These are phyloP conservation scores for Erythrophleum ivorense DNA, from an alignment of 331 rosid genomes.

Conservation along the genomic window DNA sequence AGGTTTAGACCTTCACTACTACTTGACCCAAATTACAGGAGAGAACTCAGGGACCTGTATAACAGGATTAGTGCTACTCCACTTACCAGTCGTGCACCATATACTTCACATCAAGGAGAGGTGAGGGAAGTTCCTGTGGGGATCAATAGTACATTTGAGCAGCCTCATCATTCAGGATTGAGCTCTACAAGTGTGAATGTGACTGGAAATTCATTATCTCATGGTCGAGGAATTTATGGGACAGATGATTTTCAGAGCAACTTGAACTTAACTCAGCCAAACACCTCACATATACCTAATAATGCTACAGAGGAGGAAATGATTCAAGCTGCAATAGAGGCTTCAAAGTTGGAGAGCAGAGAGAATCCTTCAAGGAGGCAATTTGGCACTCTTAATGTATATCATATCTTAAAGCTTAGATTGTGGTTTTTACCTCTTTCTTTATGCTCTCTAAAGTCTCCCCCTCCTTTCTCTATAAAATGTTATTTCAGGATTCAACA, in stretches of 20 bases:
- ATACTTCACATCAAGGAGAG: constrained; percentile 48
- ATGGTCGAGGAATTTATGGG: constrained; percentile 39
- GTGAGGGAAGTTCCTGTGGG: constrained; percentile 47
- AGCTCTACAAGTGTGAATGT: constrained; percentile 44
- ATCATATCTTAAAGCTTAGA: constrained; percentile 14
- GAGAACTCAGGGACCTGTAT: constrained; percentile 59
- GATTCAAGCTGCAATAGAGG: constrained; percentile 82
- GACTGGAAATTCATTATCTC: constrained; percentile 38
- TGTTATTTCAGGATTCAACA: constrained; percentile 54
- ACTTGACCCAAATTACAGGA: constrained; percentile 79
- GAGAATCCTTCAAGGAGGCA: constrained; percentile 46
- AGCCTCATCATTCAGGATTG: constrained; percentile 46
- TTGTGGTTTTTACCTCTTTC: constrained; percentile 19
- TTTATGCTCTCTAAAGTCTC: constrained; percentile 32
- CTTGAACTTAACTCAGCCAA: constrained; percentile 40
- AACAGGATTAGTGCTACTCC: constrained; percentile 52
- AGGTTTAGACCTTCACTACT: constrained; percentile 78
- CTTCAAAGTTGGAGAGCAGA: constrained; percentile 65
- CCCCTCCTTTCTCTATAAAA: not conserved
- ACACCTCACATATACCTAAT: constrained; percentile 33
- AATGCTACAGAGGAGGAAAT: constrained; percentile 69
- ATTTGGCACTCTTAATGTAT: constrained; percentile 46
- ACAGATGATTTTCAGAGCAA: constrained; percentile 31
- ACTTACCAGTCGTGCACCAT: constrained; percentile 38
- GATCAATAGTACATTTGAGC: constrained; percentile 40